Conservation (phyloP, 1,139 yeast species). For the Yamadazyma trypodendri region DNA sequence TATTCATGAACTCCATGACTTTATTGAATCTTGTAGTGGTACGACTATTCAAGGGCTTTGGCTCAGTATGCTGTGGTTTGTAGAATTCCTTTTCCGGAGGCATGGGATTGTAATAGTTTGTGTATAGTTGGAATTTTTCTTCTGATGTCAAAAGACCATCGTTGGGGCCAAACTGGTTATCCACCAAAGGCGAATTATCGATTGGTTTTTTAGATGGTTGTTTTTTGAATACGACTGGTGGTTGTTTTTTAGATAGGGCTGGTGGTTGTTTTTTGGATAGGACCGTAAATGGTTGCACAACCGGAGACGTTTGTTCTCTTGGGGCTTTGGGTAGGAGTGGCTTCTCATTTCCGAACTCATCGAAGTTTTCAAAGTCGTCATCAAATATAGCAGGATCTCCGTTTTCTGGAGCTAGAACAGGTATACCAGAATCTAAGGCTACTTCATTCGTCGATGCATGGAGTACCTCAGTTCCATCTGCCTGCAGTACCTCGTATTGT, state of each 20-base stretch:
- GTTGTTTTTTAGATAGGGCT: too few relatives aligned
- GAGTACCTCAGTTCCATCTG: too few relatives aligned
- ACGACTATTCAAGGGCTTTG: slow-evolving; percentile 4
- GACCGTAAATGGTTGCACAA: neutral
- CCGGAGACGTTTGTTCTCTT: neutral
- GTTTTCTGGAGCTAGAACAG: too few relatives aligned
- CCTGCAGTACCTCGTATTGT: too few relatives aligned
- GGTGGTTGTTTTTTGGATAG: neutral
- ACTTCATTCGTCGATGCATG: too few relatives aligned
- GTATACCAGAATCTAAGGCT: too few relatives aligned
- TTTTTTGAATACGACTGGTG: too few relatives aligned
- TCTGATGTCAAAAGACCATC: slow-evolving; percentile 32
- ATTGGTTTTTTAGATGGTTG: too few relatives aligned
- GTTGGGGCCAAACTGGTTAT: slow-evolving; percentile 13
- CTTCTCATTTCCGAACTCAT: slow-evolving; percentile 3
- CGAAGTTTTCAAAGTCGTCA: slow-evolving; percentile 6
- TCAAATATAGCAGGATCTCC: too few relatives aligned
- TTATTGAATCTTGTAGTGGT: slow-evolving; percentile 6
- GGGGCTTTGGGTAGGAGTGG: neutral
- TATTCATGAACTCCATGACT: slow-evolving; percentile 2
- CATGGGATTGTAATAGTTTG: slow-evolving; percentile 17
- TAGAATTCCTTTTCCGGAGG: slow-evolving; percentile 20
- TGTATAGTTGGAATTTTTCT: slow-evolving; percentile 32
- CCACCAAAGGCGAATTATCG: slow-evolving; percentile 6
- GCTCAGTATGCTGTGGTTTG: slow-evolving; percentile 19